Evolutionary conservation across 202 grass and related monocot species (phyloP), one percentile per base, ranked within the genome.

Genomic region (Digitaria exilis): DNA sequence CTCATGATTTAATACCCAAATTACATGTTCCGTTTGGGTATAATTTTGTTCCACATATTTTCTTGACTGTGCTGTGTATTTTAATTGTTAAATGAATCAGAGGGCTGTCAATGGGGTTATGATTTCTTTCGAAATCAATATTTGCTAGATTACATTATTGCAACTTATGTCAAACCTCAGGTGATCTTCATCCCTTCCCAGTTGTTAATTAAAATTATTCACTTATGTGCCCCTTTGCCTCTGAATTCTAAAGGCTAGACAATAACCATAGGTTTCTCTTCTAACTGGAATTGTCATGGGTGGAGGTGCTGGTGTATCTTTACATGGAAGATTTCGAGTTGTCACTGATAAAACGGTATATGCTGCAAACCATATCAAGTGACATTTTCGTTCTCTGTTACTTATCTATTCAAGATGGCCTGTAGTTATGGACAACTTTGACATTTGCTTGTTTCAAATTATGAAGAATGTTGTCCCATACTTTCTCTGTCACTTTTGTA

Each of bases 301-400:
- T 63, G 96, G 90, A 83, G 93, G 96, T 46, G 91, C 89, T 71
- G 96, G 93, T 90, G 57, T 98, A 68, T 98, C 96, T 55, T 85
- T 98, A 86, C 96, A 98, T 49, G 96, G 96, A 75, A 95, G 71
- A 80, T 98, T 98, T 85, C 82, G 87, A 48, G 87, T 98, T 85
- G 93, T 52, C 69, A 95, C 91, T 32, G 96, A 94, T 37, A 95
- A 90, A 80, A 95, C 93, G 37, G 96, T 98, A 95, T 71, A 67
- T 32, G 7, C n/a, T 58, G 58, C 9, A 21, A 45, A 73, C 58
- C 26, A 55, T 42, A 29, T 50, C n/a, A 30, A 81, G 7, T 58
- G 14, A 29, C 12, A 3, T 71, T 56, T 48, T 50, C 16, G 18
- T 84, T 6, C 3, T 0, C 62, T 2, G 2, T 71, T 80, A 39